A percentile compares a stretch with the other conserved stretches of the same genome.
These are phyloP conservation scores for Silybum marianum DNA, from an alignment of 129 eudicot genomes.

Conservation along the genomic window DNA sequence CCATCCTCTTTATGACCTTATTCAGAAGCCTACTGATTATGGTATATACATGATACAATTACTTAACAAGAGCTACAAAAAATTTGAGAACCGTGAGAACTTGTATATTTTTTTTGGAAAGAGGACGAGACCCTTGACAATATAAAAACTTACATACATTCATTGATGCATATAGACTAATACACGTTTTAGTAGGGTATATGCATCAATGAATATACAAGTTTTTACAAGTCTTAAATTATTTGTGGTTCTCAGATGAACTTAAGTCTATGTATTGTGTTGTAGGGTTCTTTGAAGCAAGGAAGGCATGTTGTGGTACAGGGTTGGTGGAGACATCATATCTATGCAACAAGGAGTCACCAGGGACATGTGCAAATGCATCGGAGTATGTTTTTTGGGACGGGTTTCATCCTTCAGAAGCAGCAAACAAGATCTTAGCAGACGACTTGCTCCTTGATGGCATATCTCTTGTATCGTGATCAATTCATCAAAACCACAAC, in stretches of 20 bases:
- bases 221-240: background rate
- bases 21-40: slow-evolving; percentile 60
- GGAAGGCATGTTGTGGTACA: slow-evolving; percentile 93
- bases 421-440: slow-evolving; percentile 71
- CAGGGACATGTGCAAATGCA: slow-evolving; percentile 88
- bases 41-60: slow-evolving; percentile 42
- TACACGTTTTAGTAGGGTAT: background rate
- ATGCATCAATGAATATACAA: background rate
- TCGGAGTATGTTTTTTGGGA: slow-evolving; percentile 91
- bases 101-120: background rate
- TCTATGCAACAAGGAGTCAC: slow-evolving; percentile 67
- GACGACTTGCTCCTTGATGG: slow-evolving; percentile 68
- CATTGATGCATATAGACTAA: background rate
- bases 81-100: no score
- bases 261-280: background rate
- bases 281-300: slow-evolving; percentile 86
- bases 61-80: no score
- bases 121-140: background rate
- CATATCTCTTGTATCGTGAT: slow-evolving; percentile 68
- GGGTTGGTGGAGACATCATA: slow-evolving; percentile 84
- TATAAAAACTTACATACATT: no score
- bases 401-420: slow-evolving; percentile 86
- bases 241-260: no score
- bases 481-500: background rate
- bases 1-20: slow-evolving; percentile 69